These are phyloP conservation scores for Populus nigra DNA, from an alignment of 345 rosid species.

Conservation along the genomic window DNA sequence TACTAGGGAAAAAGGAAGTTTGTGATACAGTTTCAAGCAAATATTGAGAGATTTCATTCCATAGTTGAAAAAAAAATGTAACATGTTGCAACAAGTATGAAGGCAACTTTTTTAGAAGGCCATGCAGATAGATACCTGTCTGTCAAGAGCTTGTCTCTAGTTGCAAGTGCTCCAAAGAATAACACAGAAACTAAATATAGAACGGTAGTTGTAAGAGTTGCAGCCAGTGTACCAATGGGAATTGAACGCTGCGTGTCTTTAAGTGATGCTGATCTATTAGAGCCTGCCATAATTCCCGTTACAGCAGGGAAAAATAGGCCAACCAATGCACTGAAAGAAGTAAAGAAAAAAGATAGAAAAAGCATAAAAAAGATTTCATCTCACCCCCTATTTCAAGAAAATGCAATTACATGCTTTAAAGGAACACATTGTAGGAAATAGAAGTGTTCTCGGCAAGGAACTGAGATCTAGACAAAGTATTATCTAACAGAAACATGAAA, in stretches of 20 bases:
- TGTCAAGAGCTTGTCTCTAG: constrained; percentile 80
- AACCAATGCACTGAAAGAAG: constrained; percentile 68
- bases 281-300: constrained; percentile 99
- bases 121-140: constrained; percentile 55
- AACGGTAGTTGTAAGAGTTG: constrained; percentile 78
- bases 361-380: background rate
- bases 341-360: constrained; percentile 7
- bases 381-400: background rate
- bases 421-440: background rate
- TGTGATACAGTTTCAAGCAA: background rate
- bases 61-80: background rate
- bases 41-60: background rate
- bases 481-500: background rate
- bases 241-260: constrained; percentile 97
- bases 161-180: constrained; percentile 87
- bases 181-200: constrained; percentile 76
- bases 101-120: background rate
- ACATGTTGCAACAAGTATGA: background rate
- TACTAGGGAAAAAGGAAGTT: background rate
- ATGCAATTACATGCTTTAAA: background rate
- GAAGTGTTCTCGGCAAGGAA: background rate
- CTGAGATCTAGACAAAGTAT: background rate
- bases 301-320: constrained; percentile 99
- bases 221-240: constrained; percentile 93
- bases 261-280: constrained; percentile 91